Evolutionary conservation across 1,284 basidiomycete genomes (phyloP).

Genomic region (Taiwanofungus camphoratus): DNA sequence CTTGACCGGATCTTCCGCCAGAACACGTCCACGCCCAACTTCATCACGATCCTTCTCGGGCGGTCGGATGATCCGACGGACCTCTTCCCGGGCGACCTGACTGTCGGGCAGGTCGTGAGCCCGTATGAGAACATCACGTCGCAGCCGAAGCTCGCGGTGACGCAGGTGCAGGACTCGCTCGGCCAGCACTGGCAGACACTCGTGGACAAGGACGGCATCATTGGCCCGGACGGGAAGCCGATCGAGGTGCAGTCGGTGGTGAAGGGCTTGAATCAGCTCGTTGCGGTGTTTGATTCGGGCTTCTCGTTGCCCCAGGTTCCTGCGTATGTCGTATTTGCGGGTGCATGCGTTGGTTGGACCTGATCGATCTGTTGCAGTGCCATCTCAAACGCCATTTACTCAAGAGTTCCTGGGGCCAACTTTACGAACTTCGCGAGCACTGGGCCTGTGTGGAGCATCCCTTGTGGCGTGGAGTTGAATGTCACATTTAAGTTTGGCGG

Average conservation of each 20-base stretch:
- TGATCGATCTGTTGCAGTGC: slow-evolving; percentile 28
- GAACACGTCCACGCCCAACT: slow-evolving; percentile 50
- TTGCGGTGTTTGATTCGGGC: slow-evolving; percentile 62
- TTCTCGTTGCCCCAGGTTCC: slow-evolving; percentile 65
- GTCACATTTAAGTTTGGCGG: slow-evolving; percentile 55
- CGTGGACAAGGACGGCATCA: slow-evolving; percentile 31
- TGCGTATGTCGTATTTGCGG: slow-evolving; percentile 30
- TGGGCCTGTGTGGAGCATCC: slow-evolving; percentile 50
- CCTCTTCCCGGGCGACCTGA: slow-evolving; percentile 32
- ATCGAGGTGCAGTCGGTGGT: slow-evolving; percentile 43
- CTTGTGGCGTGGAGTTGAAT: slow-evolving; percentile 56
- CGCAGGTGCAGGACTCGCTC: slow-evolving; percentile 14
- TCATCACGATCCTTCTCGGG: slow-evolving; percentile 42
- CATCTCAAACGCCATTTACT: slow-evolving; percentile 54
- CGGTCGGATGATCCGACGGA: slow-evolving; percentile 28
- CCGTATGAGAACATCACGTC: slow-evolving; percentile 29
- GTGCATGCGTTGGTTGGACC: slow-evolving; percentile 2
- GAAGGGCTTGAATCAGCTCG: slow-evolving; percentile 38
- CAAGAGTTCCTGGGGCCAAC: slow-evolving; percentile 41
- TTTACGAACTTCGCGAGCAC: slow-evolving; percentile 37
- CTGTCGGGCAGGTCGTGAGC: slow-evolving; percentile 29
- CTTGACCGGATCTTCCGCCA: slow-evolving; percentile 60
- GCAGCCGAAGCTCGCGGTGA: slow-evolving; percentile 31
- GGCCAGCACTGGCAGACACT: slow-evolving; percentile 35
- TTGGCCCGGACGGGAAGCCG: slow-evolving; percentile 36